Base-by-base conservation (phyloP, 2,329 filamentous ascomycete genomes). In the Aspergillus melleus region DNA sequence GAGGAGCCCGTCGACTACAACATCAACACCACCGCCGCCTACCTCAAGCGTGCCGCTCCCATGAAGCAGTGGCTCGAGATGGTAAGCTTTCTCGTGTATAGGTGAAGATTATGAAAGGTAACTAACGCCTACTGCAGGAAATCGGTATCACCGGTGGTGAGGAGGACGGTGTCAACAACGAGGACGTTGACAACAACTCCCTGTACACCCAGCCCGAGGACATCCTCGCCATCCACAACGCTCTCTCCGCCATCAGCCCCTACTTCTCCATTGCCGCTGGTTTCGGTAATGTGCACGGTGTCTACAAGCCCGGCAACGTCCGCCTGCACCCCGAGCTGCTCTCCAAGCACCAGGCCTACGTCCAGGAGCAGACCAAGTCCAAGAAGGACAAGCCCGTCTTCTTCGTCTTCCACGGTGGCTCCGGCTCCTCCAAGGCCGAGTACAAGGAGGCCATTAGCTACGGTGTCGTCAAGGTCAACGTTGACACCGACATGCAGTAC, bases 41-140 rank as follows among this genome's bases (percentile, higher is more conserved):
- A 99, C 85, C 87, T 98, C 66, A 89, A 96, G 88, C 90, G 94
- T 70, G 91, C 90, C 76, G 92, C 92, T 53, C 92, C 93, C 71
- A 92, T 97, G 91, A 96, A 96, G 86, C 92, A 97, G 81, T 98
- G 92, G 92, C 88, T 99, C 69, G 95, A 99, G 87, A 99, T 98
- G 94, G 90, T 92, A 77, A 70, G 78, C 68, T 61, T 50, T 19
- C 36, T 44, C 10, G 16, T 9, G 44, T n/a, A 52, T 0, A 10
- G 22, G n/a, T 8, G 22, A 29, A 11, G 12, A 16, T 24, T 3
- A 4, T 16, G 10, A 19, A 9, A 9, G 14, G 5, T 42, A 30
- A 44, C 60, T 65, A 63, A 65, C 50, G 9, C 12, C 10, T 29
- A n/a, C 9, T 44, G 2, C 61, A 86, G 84, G 89, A 92, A 81